Base-by-base conservation (phyloP, 345 rosid species). In the Acer campestre region DNA sequence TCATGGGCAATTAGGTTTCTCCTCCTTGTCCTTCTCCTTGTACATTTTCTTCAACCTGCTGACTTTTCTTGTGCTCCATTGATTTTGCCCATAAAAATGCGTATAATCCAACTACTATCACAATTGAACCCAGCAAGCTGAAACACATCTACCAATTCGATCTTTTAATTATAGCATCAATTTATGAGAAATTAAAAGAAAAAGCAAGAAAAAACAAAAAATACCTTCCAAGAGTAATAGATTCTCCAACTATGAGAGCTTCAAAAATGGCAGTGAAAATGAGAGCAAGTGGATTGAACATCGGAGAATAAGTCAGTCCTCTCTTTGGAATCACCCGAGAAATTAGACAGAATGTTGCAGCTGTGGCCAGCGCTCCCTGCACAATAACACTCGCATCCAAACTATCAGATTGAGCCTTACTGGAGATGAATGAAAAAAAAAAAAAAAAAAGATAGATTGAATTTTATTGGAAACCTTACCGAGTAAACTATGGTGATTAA, bases 271-370 rank as follows among this genome's bases (percentile, higher is more conserved):
- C 27, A 25, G 27, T 25, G 27, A 25, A 87, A 22, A 87, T 75
- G 2, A 85, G 78, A 3, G 84, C 49, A 56, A 89, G 64, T 0
- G 89, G 92, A 20, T 85, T 87, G 78, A 89, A 89, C 90, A 89
- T 89, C 0, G 92, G 38, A 10, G 90, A 87, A 71, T 82, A 89
- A 66, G 84, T 81, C 3, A 88, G 92, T 23, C 90, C 92, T 67
- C 82, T 81, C 25, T 62, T 81, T 14, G 80, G 38, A n/a, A 87
- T 71, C 17, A 73, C 82, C 83, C 80, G 81, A 0, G 80, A 10
- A n/a, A 87, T 55, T 25, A 27, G 29, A 48, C 84, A 81, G 29
- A 84, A 87, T 16, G 83, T 75, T 17, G 85, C 79, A 0, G 89
- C 89, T 0, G 89, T 80, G 6, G 83, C 78, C 7, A 89, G 14